Percentiles rank a stretch among this genome's conserved stretches.
Conservation (phyloP, 345 rosid species). For the Rubroshorea leprosula region DNA sequence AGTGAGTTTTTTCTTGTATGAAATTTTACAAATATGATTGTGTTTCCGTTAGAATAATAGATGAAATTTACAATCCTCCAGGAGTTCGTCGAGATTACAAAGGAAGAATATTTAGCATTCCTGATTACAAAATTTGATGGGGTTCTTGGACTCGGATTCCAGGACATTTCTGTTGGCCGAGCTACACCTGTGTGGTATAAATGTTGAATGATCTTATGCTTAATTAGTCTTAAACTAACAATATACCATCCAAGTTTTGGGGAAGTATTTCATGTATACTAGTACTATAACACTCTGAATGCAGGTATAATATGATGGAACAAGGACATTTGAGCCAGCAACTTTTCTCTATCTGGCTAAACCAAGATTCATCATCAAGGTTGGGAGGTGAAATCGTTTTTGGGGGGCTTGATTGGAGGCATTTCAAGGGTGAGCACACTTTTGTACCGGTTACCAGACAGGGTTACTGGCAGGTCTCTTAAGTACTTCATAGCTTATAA, state of each 20-base stretch:
- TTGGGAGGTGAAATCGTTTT: conserved; percentile 45
- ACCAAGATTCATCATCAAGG: conserved; percentile 27
- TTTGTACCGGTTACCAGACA: conserved; percentile 34
- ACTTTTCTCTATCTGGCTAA: conserved; percentile 56
- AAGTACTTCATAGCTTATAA: not conserved
- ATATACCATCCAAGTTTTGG: not conserved
- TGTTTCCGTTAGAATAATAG: conserved; percentile 3
- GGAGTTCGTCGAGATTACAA: conserved; percentile 54
- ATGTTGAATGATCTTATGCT: not conserved
- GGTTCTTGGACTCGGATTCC: conserved; percentile 45
- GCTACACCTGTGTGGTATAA: conserved; percentile 50
- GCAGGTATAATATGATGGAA: conserved; percentile 47
- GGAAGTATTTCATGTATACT: not conserved
- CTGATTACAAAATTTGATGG: conserved; percentile 43
- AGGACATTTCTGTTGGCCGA: conserved; percentile 30
- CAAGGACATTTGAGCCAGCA: conserved; percentile 43
- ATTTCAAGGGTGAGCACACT: conserved; percentile 47
- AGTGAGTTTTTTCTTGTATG: conserved; percentile 24
- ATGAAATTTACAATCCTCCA: conserved; percentile 14
- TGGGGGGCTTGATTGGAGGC: conserved; percentile 53
- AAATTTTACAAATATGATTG: conserved; percentile 2
- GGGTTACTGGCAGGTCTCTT: conserved; percentile 54
- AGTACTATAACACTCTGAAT: not conserved
- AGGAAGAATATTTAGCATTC: conserved; percentile 39
- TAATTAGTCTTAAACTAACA: no score